Evolutionary conservation across 495 filamentous ascomycete species (phyloP), one percentile per base, ranked within the genome.

Genomic region (Trichoderma gamsii): DNA sequence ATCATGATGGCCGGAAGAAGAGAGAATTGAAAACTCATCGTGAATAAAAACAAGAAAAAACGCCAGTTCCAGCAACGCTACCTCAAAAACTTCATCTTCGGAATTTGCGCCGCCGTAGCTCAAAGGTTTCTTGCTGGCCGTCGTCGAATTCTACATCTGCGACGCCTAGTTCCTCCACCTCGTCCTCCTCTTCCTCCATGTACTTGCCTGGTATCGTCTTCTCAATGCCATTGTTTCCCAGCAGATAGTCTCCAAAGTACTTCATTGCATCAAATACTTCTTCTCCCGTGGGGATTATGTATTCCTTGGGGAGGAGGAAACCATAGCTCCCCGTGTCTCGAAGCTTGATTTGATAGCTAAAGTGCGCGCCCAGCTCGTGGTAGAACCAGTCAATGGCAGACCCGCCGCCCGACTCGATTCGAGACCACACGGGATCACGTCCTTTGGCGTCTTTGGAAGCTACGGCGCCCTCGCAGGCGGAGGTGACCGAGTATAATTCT

Each of bases 361-460:
- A 95, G 43, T 81, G 86, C n/a, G 94, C 90, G 56, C 85, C 79
- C 41, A 97, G 77, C 71, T 95, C 89, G 68, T 95, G 92, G 75
- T 97, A 97, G 78, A 99, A 96, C 87, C 92, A 99, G 77, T 98
- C 95, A 56, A 99, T 86, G 9, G 91, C 92, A 49, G 91, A 93
- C 16, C 95, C 95, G 16, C 94, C 93, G 63, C 86, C 84, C 2
- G 84, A 79, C 66, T 92, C 89, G 70, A 88, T 84, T 35, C 83
- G 81, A 35, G 66, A 64, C 27, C 67, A 29, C 29, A 66, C 29
- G 16, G 38, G 25, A 9, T 41, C 21, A 12, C 61, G 75, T 73
- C 63, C 82, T 74, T 8, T 80, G 49, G 23, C 72, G 51, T 70
- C 67, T 66, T 68, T 68, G 63, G 65, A 67, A 12, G 75, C 76